Evolutionary conservation across 257 asterid genomes (phyloP).

Genomic region (Gardenia jasminoides): DNA sequence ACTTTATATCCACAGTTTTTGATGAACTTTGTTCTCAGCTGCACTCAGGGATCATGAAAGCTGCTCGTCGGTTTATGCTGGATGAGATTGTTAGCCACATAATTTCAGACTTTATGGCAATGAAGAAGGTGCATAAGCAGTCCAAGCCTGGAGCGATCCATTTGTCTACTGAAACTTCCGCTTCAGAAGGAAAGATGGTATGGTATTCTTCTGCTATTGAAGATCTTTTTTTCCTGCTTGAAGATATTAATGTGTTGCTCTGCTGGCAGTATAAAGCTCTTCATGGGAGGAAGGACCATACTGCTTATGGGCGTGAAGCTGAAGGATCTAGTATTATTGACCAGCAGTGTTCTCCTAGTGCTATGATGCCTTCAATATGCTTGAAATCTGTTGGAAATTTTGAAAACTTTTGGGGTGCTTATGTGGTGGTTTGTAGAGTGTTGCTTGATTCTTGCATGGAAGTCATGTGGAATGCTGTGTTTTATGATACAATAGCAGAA

Average conservation of each 20-base stretch:
- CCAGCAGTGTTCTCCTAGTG: slow-evolving; percentile 26
- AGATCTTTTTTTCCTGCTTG: slow-evolving; percentile 6
- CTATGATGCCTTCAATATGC: slow-evolving; percentile 35
- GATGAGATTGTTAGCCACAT: slow-evolving; percentile 78
- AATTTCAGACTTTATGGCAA: slow-evolving; percentile 58
- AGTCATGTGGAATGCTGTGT: slow-evolving; percentile 76
- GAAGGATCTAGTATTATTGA: slow-evolving; percentile 30
- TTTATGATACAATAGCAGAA: slow-evolving; percentile 63
- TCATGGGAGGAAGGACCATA: slow-evolving; percentile 32
- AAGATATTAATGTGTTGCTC: slow-evolving; percentile 1
- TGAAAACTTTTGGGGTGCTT: slow-evolving; percentile 69
- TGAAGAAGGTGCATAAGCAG: slow-evolving; percentile 48
- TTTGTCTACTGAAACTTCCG: slow-evolving; percentile 32
- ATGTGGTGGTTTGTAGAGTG: slow-evolving; percentile 44
- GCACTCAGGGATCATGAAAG: slow-evolving; percentile 71
- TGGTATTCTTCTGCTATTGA: slow-evolving; percentile 13
- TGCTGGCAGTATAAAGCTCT: slow-evolving; percentile 45
- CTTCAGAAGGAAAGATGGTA: slow-evolving; percentile 43
- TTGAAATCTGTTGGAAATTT: slow-evolving; percentile 67
- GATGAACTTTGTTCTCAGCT: slow-evolving; percentile 79
- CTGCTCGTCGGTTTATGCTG: slow-evolving; percentile 77
- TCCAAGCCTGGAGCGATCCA: slow-evolving; percentile 34
- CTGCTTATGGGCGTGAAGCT: slow-evolving; percentile 32
- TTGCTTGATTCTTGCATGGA: slow-evolving; percentile 64
- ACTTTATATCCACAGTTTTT: slow-evolving; percentile 59